Evolutionary conservation across 2,329 filamentous ascomycete genomes (phyloP).

Genomic region (Fusarium illudens): DNA sequence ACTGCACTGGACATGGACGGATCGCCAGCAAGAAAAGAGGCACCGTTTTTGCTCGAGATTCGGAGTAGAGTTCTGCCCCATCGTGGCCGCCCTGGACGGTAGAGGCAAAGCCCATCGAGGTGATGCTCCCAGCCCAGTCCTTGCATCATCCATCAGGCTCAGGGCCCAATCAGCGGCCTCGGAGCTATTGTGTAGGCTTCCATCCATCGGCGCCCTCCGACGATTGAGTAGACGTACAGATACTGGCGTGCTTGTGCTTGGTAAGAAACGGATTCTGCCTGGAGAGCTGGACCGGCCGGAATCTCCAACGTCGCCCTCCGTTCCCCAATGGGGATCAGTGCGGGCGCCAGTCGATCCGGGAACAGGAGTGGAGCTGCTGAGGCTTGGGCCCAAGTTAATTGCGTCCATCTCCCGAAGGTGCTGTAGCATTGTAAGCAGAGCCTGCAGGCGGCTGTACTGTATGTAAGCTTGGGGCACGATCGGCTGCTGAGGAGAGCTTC

Average conservation of each 20-base stretch:
- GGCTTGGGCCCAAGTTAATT: conserved; percentile 18
- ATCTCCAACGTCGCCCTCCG: conserved; percentile 4
- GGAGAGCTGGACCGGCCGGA: conserved; percentile 4
- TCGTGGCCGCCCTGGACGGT: neutral
- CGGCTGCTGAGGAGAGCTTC: conserved; percentile 11
- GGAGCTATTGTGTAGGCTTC: neutral
- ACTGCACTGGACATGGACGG: no score
- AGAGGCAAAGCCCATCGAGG: neutral
- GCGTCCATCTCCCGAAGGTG: conserved; percentile 9
- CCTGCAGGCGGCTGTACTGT: conserved; percentile 11
- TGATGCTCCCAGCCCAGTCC: conserved; percentile 13
- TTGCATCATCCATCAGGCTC: neutral
- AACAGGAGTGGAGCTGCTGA: conserved; percentile 15
- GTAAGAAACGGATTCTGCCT: neutral
- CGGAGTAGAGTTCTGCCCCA: neutral
- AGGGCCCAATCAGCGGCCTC: conserved; percentile 6
- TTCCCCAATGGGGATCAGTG: conserved; percentile 8
- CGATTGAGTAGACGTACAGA: neutral
- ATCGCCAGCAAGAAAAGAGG: conserved; percentile 9
- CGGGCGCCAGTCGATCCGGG: conserved; percentile 22
- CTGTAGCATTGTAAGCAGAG: conserved; percentile 11
- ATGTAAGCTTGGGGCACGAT: neutral
- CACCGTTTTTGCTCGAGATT: conserved; percentile 6
- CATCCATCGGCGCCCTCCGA: conserved; percentile 29
- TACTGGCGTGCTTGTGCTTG: neutral